A percentile compares a stretch with the other conserved stretches of the same genome.
phyloP scores from a whole-genome alignment of 441 rosid species.

The Gossypium trilobum region DNA sequence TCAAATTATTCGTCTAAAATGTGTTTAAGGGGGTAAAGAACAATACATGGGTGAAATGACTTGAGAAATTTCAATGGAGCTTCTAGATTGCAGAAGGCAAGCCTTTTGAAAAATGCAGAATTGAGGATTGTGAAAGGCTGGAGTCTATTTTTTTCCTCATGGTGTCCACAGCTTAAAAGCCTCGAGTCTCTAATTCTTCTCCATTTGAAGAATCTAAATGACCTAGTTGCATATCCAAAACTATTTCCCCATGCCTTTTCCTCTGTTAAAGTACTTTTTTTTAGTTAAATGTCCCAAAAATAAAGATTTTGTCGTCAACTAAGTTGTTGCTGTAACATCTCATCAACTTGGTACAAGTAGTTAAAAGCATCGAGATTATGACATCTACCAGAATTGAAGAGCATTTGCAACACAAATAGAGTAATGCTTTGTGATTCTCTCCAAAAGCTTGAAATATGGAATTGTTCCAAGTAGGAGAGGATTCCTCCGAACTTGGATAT shows the following conservation, averaged over 20 bases:
- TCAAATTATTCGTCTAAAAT: no score
- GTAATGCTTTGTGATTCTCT: neutral
- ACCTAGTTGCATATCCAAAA: neutral
- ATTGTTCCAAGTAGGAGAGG: neutral
- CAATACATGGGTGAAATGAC: neutral
- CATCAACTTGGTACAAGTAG: neutral
- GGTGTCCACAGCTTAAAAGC: neutral
- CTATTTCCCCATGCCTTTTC: neutral
- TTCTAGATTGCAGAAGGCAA: neutral
- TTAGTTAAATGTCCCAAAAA: neutral
- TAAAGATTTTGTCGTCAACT: neutral
- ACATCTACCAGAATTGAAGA: no score
- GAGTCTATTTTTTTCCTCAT: neutral
- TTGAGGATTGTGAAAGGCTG: neutral
- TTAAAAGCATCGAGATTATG: neutral
- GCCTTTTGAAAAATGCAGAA: no score
- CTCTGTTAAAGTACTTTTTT: no score
- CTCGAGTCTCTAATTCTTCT: neutral
- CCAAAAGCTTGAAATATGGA: neutral
- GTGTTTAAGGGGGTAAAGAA: no score
- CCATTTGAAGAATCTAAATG: neutral
- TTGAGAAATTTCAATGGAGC: neutral
- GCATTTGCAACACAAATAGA: neutral
- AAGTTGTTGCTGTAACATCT: neutral
- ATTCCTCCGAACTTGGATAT: neutral